Percentiles rank a stretch among this genome's conserved stretches.
phyloP scores from a whole-genome alignment of 2,329 filamentous ascomycete species.

The Talaromyces sp. region DNA sequence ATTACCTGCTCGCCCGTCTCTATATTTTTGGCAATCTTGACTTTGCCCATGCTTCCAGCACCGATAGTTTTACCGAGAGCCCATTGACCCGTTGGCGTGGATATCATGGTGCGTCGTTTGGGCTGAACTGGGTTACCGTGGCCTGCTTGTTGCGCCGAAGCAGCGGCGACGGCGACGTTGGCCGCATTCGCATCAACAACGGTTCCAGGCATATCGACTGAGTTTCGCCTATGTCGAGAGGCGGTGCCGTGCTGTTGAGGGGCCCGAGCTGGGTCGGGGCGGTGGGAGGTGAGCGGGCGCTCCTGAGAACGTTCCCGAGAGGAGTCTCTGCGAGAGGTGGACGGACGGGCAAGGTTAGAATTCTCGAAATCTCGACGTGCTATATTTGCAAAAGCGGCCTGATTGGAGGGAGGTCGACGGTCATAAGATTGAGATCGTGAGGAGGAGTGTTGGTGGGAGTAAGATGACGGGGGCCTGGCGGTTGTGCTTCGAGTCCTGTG shows the following conservation, averaged over 20 bases:
- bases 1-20: slow-evolving; percentile 86
- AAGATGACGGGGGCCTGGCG: slow-evolving; percentile 36
- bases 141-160: slow-evolving; percentile 50
- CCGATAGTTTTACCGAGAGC: slow-evolving; percentile 94
- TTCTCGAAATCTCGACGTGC: slow-evolving; percentile 71
- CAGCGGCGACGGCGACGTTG: slow-evolving; percentile 53
- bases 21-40: slow-evolving; percentile 87
- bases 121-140: slow-evolving; percentile 39
- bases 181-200: slow-evolving; percentile 53
- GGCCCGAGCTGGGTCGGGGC: slow-evolving; percentile 53
- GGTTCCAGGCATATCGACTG: slow-evolving; percentile 46
- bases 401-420: slow-evolving; percentile 46
- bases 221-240: slow-evolving; percentile 43
- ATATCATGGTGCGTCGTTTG: slow-evolving; percentile 73
- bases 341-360: slow-evolving; percentile 60
- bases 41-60: slow-evolving; percentile 97
- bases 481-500: slow-evolving; percentile 48
- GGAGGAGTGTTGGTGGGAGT: slow-evolving; percentile 30
- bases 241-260: slow-evolving; percentile 40
- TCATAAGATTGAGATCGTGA: slow-evolving; percentile 44
- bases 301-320: slow-evolving; percentile 58
- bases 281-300: slow-evolving; percentile 43
- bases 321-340: slow-evolving; percentile 58
- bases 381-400: slow-evolving; percentile 50
- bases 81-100: slow-evolving; percentile 88